Conservation (phyloP, 75 land plant species). For the Picea sitchensis region DNA sequence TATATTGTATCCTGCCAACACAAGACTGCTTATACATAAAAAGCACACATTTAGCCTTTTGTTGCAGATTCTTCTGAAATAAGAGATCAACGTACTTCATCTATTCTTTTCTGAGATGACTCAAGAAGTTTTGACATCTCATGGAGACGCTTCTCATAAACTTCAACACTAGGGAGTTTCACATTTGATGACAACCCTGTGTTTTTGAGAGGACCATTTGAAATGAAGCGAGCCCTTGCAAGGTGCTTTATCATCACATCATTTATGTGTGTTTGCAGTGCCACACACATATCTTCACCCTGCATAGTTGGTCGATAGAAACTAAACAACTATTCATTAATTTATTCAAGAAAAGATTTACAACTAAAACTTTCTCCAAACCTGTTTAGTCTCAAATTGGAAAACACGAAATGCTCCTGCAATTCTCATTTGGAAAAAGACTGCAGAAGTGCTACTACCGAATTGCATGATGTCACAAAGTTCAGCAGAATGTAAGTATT, state of each 20-base stretch:
- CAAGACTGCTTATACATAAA: neutral
- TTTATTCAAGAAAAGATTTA: neutral
- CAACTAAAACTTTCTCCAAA: neutral
- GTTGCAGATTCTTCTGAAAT: neutral
- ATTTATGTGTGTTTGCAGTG: slow-evolving; percentile 19
- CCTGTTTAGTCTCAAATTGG: slow-evolving; percentile 34
- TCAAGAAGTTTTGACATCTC: slow-evolving; percentile 32
- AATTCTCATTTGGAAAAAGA: slow-evolving; percentile 21
- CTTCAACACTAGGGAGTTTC: slow-evolving; percentile 21
- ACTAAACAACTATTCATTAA: neutral
- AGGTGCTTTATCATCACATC: slow-evolving; percentile 19
- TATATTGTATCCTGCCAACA: neutral
- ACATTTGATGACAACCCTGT: neutral
- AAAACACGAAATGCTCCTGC: slow-evolving; percentile 18
- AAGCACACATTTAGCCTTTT: slow-evolving; percentile 3
- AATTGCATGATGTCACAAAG: slow-evolving; percentile 28
- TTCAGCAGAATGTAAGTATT: slow-evolving; percentile 27
- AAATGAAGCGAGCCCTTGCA: slow-evolving; percentile 11
- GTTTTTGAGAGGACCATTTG: slow-evolving; percentile 10
- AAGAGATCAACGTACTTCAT: slow-evolving; percentile 14
- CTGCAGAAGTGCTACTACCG: slow-evolving; percentile 21
- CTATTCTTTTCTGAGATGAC: slow-evolving; percentile 15
- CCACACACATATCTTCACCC: slow-evolving; percentile 34
- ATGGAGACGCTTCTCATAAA: slow-evolving; percentile 22
- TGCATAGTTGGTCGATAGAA: slow-evolving; percentile 7